phyloP scores from a whole-genome alignment of 257 asterid species.

The Solanum verrucosum region DNA sequence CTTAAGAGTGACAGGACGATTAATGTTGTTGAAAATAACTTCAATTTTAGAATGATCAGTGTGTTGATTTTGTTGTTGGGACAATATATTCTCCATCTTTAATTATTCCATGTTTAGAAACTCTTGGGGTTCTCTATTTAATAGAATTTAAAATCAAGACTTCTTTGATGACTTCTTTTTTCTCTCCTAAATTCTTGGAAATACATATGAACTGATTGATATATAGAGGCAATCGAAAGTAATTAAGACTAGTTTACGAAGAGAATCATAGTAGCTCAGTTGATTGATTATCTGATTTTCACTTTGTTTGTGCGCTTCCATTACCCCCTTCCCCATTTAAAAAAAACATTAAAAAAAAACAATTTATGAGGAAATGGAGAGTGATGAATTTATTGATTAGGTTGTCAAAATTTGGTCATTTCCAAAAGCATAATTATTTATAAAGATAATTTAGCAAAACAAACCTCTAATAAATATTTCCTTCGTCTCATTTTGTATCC shows the following conservation, averaged over 20 bases:
- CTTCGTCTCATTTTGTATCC: not conserved
- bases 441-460: not conserved
- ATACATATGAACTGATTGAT: not conserved
- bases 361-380: not conserved
- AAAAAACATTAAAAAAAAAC: not conserved
- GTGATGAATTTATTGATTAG: not conserved
- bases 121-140: not conserved
- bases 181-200: not conserved
- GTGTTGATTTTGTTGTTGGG: not conserved
- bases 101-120: not conserved
- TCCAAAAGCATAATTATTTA: not conserved
- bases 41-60: not conserved
- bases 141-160: not conserved
- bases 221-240: not conserved
- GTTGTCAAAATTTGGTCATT: not conserved
- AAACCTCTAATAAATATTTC: not conserved
- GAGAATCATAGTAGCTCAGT: too few relatives aligned
- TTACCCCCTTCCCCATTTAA: not conserved
- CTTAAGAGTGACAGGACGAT: slow-evolving; percentile 42
- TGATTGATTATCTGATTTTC: not conserved
- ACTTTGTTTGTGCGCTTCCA: not conserved
- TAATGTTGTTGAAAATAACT: slow-evolving; percentile 31
- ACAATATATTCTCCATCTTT: slow-evolving; percentile 25
- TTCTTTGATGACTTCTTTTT: not conserved
- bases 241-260: not conserved